Evolutionary conservation across 257 asterid species (phyloP).

Genomic region (Petunia secreta): DNA sequence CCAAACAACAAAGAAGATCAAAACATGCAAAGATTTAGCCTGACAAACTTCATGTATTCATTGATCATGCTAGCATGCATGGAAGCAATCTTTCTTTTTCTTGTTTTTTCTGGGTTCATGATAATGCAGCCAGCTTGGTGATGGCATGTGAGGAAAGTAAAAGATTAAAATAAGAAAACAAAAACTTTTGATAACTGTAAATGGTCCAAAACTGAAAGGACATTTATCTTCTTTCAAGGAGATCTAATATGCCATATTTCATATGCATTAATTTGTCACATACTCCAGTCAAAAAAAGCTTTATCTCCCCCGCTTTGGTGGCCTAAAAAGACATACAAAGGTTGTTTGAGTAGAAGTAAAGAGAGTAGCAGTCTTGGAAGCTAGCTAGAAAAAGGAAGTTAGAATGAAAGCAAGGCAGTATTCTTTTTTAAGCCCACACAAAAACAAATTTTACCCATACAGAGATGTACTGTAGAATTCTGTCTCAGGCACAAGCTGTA

Average conservation of each 20-base stretch:
- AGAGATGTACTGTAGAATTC: neutral
- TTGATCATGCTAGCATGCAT: conserved; percentile 18
- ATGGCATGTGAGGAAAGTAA: conserved; percentile 11
- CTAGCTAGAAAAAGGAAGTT: conserved; percentile 53
- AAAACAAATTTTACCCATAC: conserved; percentile 6
- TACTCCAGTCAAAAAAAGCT: conserved; percentile 66
- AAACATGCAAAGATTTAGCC: neutral
- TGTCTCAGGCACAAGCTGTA: neutral
- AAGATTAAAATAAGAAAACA: conserved; percentile 10
- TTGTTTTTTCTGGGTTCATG: neutral
- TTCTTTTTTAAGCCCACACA: neutral
- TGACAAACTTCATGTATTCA: neutral
- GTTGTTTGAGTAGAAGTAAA: conserved; percentile 49
- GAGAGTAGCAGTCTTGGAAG: conserved; percentile 29
- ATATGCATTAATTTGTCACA: neutral
- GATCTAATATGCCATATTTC: neutral
- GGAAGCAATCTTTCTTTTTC: neutral
- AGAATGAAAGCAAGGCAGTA: conserved; percentile 45
- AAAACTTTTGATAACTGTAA: conserved; percentile 22
- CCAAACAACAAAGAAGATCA: too few relatives aligned
- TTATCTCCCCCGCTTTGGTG: conserved; percentile 49
- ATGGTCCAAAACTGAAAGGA: conserved; percentile 26
- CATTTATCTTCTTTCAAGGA: conserved; percentile 33
- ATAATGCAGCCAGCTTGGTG: neutral
- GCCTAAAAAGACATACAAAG: conserved; percentile 72